Conservation (phyloP, 176 grass and related monocot species). For the Puccinellia tenuiflora region DNA sequence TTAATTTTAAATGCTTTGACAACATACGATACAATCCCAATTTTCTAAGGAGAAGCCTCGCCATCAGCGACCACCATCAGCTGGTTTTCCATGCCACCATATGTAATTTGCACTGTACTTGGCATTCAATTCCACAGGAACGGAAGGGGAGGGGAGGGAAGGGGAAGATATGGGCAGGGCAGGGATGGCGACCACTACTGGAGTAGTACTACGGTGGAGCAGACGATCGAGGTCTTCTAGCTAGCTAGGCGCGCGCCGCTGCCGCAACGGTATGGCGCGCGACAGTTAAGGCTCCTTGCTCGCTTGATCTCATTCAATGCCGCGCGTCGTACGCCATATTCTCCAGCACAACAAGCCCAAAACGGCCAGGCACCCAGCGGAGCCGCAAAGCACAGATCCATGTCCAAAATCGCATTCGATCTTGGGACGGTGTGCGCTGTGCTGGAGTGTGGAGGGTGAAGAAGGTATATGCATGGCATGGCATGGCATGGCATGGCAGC, state of each 20-base stretch:
- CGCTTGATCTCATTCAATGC: constrained; percentile 24
- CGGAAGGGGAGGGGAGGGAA: not conserved
- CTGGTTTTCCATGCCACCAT: too few relatives aligned
- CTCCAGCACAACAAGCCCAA: constrained; percentile 5
- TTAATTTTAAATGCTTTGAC: not conserved
- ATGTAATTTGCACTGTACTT: too few relatives aligned
- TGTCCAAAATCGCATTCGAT: too few relatives aligned
- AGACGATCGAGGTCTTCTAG: not conserved
- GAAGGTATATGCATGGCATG: not conserved
- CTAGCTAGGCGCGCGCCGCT: constrained; percentile 31
- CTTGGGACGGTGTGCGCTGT: too few relatives aligned
- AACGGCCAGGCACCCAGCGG: not conserved
- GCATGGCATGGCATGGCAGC: not conserved
- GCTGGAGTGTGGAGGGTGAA: too few relatives aligned
- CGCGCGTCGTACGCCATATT: constrained; percentile 36
- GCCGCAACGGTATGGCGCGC: constrained; percentile 25
- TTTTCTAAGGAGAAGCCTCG: too few relatives aligned
- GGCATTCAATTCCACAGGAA: not conserved
- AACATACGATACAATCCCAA: not conserved
- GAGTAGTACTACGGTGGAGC: too few relatives aligned
- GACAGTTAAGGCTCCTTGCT: constrained; percentile 16
- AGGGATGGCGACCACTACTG: constrained; percentile 29
- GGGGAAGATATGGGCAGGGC: constrained; percentile 20
- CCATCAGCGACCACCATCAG: too few relatives aligned
- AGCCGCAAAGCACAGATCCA: not conserved